Evolutionary conservation across 164 flowering plant genomes (phyloP).

Genomic region (Cinnamomum chago): DNA sequence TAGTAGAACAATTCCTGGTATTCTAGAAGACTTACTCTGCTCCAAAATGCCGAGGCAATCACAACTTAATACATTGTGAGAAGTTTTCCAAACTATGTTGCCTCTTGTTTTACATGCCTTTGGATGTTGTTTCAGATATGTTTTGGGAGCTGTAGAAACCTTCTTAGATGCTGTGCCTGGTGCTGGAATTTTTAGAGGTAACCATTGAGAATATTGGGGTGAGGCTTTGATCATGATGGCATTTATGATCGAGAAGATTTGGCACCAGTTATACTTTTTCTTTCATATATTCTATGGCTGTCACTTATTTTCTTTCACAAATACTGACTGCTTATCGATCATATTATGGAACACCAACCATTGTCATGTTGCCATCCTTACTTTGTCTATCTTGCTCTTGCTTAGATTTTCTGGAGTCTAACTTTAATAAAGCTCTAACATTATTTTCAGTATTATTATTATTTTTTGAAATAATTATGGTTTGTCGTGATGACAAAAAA

Average conservation of each 20-base stretch:
- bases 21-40: too few relatives aligned
- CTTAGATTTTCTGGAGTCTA: not conserved
- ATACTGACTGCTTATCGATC: not conserved
- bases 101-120: too few relatives aligned
- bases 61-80: too few relatives aligned
- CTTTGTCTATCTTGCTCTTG: too few relatives aligned
- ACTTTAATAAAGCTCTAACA: too few relatives aligned
- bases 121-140: conserved; percentile 59
- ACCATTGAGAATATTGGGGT: conserved; percentile 6
- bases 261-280: not conserved
- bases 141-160: conserved; percentile 98
- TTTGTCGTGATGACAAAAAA: too few relatives aligned
- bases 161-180: conserved; percentile 85
- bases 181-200: conserved; percentile 94
- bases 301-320: not conserved
- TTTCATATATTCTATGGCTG: not conserved
- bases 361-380: not conserved
- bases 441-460: too few relatives aligned
- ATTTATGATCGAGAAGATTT: too few relatives aligned
- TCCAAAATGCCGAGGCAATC: too few relatives aligned
- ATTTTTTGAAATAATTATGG: too few relatives aligned
- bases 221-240: not conserved
- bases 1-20: too few relatives aligned
- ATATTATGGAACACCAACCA: not conserved
- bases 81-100: too few relatives aligned